These are phyloP conservation scores for Epithemia pelagica DNA, from an alignment of 108 stramenopile species.

Conservation along the genomic window DNA sequence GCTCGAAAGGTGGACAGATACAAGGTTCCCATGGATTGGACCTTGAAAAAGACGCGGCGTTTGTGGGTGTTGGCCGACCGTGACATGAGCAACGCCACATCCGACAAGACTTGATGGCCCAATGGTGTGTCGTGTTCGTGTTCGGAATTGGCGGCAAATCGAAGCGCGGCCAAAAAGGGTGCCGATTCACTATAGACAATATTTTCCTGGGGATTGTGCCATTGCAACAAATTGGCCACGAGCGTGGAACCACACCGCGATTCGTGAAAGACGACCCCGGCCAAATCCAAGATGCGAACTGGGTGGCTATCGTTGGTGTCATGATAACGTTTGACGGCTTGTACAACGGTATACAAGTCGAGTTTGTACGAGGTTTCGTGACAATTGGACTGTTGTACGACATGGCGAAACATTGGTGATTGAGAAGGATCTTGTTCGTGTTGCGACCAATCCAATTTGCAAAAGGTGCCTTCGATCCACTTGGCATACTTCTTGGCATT, in stretches of 20 bases:
- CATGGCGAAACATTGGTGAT: constrained; percentile 73
- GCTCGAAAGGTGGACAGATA: constrained; percentile 56
- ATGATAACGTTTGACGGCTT: neutral
- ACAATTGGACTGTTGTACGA: constrained; percentile 34
- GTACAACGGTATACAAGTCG: neutral
- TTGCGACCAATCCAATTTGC: constrained; percentile 46
- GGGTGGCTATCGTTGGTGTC: no score
- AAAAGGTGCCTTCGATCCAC: no score
- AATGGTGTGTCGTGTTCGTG: no score
- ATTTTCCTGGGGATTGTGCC: no score
- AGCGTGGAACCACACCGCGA: constrained; percentile 89
- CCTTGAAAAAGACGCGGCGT: constrained; percentile 88
- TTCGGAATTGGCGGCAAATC: no score
- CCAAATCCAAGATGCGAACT: constrained; percentile 39
- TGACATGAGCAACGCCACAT: constrained; percentile 71
- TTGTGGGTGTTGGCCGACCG: constrained; percentile 62
- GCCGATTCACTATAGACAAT: no score
- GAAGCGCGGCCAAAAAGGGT: no score
- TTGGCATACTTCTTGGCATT: no score
- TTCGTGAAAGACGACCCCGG: constrained; percentile 92
- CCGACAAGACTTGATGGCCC: no score
- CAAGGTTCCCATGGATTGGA: constrained; percentile 80
- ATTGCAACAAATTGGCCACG: no score
- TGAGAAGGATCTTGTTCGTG: constrained; percentile 64
- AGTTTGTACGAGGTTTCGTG: constrained; percentile 21